phyloP scores from a whole-genome alignment of 768 basidiomycete species.

The Candolleomyces eurysporus region DNA sequence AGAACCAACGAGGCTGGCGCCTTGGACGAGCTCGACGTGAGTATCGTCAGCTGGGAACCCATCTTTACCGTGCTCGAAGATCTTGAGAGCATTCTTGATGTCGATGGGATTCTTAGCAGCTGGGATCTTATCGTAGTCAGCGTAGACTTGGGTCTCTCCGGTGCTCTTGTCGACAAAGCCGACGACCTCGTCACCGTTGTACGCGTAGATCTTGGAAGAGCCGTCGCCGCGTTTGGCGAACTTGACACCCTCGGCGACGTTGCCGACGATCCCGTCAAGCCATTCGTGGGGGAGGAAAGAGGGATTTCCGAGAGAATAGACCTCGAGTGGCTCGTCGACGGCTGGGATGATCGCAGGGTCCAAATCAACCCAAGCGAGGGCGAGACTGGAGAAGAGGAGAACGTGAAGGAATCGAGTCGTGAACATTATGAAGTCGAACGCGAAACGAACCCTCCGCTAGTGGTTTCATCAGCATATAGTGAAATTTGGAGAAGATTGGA shows the following conservation, averaged over 20 bases:
- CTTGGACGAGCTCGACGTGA: neutral
- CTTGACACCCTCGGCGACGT: neutral
- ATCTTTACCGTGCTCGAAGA: neutral
- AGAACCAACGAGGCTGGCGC: neutral
- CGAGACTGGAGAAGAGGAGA: neutral
- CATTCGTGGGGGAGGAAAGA: neutral
- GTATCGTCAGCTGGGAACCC: neutral
- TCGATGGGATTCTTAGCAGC: neutral
- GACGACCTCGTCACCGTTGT: conserved; percentile 6
- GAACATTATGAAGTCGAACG: no score
- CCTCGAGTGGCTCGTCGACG: no score
- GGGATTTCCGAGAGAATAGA: no score
- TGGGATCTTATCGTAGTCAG: neutral
- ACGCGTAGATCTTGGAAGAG: neutral
- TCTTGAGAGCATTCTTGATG: neutral
- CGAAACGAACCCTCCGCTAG: neutral
- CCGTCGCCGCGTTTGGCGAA: neutral
- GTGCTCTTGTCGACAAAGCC: conserved; percentile 7
- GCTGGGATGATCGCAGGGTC: no score
- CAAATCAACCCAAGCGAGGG: neutral
- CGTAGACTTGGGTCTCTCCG: no score
- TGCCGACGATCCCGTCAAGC: neutral
- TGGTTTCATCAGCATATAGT: no score
- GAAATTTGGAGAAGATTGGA: no score
- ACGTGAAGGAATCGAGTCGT: neutral